Evolutionary conservation across 2,329 filamentous ascomycete genomes (phyloP).

Genomic region (Neonectria hederae): DNA sequence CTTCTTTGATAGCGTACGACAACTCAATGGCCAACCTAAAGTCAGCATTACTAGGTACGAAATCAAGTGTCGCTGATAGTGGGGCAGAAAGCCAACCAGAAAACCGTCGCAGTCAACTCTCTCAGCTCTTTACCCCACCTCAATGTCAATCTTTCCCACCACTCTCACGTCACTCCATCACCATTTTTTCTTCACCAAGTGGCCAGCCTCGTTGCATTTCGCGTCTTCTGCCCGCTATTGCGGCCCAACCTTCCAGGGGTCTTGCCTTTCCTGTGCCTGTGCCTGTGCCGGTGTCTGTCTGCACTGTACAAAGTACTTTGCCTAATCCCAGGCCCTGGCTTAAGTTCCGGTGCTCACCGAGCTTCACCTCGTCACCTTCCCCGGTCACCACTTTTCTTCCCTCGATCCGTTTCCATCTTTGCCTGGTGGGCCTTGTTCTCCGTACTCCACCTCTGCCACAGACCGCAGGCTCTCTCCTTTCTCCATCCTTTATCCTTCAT

Average conservation of each 20-base stretch:
- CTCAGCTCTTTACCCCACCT: constrained; percentile 27
- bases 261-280: not conserved
- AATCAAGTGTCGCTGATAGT: constrained; percentile 26
- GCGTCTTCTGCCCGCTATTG: not conserved
- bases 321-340: not conserved
- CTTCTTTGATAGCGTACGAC: not conserved
- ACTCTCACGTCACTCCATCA: constrained; percentile 11
- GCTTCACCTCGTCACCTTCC: constrained; percentile 7
- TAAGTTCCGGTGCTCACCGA: constrained; percentile 12
- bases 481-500: constrained; percentile 17
- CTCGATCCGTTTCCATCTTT: not conserved
- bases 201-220: not conserved
- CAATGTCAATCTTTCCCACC: constrained; percentile 17
- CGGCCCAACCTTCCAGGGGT: constrained; percentile 3
- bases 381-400: constrained; percentile 4
- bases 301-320: not conserved
- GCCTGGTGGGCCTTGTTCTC: not conserved
- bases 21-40: too few relatives aligned
- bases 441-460: not conserved
- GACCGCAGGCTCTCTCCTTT: constrained; percentile 10
- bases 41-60: constrained; percentile 4
- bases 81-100: constrained; percentile 23
- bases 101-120: not conserved
- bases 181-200: constrained; percentile 4
- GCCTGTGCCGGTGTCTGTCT: constrained; percentile 2